Conservation (phyloP, 148 eudicot species). For the Vaccinium corymbosum region DNA sequence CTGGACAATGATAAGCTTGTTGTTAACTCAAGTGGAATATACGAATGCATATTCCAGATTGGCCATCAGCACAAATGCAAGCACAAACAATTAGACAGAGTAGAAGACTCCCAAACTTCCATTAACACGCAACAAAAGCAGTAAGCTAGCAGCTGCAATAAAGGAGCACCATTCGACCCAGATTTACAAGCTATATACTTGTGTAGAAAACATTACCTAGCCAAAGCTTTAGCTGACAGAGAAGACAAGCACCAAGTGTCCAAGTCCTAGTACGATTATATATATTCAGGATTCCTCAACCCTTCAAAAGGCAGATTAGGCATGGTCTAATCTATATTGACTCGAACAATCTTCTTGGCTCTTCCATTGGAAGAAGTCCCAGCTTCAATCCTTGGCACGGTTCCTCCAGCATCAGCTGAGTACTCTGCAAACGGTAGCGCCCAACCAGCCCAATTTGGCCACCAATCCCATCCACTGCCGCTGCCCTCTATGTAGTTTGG, state of each 20-base stretch:
- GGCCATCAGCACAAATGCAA: background rate
- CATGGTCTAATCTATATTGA: conserved; percentile 21
- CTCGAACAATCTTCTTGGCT: conserved; percentile 21
- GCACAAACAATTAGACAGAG: background rate
- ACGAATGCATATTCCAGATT: background rate
- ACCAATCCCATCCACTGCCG: conserved; percentile 14
- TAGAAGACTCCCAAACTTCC: background rate
- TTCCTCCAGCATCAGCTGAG: conserved; percentile 6
- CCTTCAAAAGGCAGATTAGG: background rate
- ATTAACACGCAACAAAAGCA: background rate
- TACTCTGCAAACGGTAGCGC: conserved; percentile 14
- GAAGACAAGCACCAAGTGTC: background rate
- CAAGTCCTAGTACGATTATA: background rate
- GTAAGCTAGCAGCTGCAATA: background rate
- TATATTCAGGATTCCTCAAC: background rate
- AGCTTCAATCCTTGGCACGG: conserved; percentile 9
- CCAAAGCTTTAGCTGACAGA: conserved; percentile 11
- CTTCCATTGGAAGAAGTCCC: conserved; percentile 11
- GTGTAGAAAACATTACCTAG: background rate
- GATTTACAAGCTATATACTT: background rate
- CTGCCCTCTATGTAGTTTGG: background rate
- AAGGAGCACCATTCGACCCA: background rate
- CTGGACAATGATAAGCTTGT: background rate
- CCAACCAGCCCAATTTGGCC: conserved; percentile 25
- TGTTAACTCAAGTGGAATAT: background rate